Conservation (phyloP, 495 filamentous ascomycete species). For the Lasiosphaeris hirsuta region DNA sequence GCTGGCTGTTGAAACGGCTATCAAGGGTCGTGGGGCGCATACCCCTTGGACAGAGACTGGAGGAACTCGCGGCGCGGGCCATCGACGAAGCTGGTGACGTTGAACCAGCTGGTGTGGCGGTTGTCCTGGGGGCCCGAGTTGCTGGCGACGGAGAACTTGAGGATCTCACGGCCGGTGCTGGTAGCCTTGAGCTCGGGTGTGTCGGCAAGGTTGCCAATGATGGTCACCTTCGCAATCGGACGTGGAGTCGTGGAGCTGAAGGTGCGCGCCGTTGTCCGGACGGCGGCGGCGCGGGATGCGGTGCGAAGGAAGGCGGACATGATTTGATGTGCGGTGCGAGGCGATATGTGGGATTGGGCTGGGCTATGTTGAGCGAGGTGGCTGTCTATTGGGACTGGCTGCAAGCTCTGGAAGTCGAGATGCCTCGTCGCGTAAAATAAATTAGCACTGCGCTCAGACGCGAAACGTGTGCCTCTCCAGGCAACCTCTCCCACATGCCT, state of each 20-base stretch:
- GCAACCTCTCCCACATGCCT: too few relatives aligned
- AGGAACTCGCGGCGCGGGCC: constrained; percentile 64
- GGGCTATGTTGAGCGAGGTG: neutral
- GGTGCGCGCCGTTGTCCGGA: constrained; percentile 44
- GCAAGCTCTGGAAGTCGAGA: too few relatives aligned
- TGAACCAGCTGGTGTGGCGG: constrained; percentile 73
- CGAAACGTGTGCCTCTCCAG: too few relatives aligned
- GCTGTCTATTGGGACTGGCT: neutral
- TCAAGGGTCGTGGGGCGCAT: constrained; percentile 32
- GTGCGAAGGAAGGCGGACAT: constrained; percentile 46
- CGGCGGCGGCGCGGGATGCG: constrained; percentile 32
- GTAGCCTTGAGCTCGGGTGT: constrained; percentile 67
- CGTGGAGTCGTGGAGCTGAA: constrained; percentile 56
- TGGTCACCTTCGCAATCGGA: constrained; percentile 58
- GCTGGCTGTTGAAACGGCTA: too few relatives aligned
- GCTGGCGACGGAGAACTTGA: constrained; percentile 66
- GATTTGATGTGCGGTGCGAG: constrained; percentile 4
- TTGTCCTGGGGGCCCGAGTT: constrained; percentile 56
- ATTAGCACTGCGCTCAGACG: too few relatives aligned
- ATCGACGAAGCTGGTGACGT: constrained; percentile 61
- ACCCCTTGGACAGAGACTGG: constrained; percentile 73
- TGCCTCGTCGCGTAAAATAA: too few relatives aligned
- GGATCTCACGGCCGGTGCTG: constrained; percentile 60
- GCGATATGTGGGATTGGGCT: constrained; percentile 2
- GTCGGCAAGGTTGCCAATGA: constrained; percentile 72